phyloP scores from a whole-genome alignment of 2,329 filamentous ascomycete genomes.

The Pseudopyricularia cyperi region DNA sequence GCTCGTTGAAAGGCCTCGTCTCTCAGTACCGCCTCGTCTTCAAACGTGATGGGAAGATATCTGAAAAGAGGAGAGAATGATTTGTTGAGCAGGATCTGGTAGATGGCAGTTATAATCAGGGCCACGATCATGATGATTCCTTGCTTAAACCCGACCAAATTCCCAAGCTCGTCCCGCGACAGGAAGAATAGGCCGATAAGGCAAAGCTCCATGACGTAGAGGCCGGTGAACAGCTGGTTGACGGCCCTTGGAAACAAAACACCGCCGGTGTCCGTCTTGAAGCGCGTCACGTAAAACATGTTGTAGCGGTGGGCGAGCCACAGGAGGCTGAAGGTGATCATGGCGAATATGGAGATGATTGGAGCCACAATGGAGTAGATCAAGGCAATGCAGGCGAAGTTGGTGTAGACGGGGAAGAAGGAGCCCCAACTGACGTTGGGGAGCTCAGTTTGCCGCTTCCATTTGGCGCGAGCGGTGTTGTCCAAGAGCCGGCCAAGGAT shows the following conservation, averaged over 20 bases:
- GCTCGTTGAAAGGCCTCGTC: constrained; percentile 79
- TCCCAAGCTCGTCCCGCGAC: constrained; percentile 40
- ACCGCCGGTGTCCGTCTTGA: constrained; percentile 82
- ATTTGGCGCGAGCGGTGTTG: constrained; percentile 71
- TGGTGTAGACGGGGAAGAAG: constrained; percentile 94
- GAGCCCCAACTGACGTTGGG: constrained; percentile 76
- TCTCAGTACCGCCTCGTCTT: constrained; percentile 85
- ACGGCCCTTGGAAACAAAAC: constrained; percentile 84
- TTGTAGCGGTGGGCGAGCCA: constrained; percentile 97
- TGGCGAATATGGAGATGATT: constrained; percentile 82
- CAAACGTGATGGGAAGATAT: constrained; percentile 86
- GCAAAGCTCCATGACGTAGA: constrained; percentile 90
- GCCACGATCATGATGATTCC: constrained; percentile 75
- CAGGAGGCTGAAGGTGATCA: constrained; percentile 80
- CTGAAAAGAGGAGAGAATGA: constrained; percentile 77
- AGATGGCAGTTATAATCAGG: constrained; percentile 56
- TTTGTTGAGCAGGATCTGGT: constrained; percentile 67
- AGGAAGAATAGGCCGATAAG: constrained; percentile 86
- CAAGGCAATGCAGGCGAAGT: constrained; percentile 83
- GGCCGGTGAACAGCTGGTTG: constrained; percentile 87
- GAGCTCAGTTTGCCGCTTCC: constrained; percentile 68
- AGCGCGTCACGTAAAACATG: constrained; percentile 87
- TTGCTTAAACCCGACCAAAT: constrained; percentile 47
- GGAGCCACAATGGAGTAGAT: constrained; percentile 85
- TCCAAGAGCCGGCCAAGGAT: constrained; percentile 70